Base-by-base conservation (phyloP, 345 rosid genomes). In the Geranium rotundifolium region DNA sequence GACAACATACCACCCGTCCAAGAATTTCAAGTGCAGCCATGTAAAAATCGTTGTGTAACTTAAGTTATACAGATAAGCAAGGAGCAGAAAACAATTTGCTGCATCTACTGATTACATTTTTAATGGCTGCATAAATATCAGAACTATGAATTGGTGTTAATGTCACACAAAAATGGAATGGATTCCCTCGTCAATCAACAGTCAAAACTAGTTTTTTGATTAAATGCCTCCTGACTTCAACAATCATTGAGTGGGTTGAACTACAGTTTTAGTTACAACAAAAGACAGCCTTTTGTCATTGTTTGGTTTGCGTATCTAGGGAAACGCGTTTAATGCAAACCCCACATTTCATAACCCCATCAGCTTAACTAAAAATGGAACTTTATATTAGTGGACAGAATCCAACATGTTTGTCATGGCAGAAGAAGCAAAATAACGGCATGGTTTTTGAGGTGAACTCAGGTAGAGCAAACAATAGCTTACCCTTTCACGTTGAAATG, bases 401-500 rank as follows among this genome's bases (percentile, higher is more conserved):
- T 52, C 18, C 5, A 7, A 52, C 12, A 52, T 52, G 56, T 17
- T 52, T 4, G 12, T 14, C 63, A 59, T 37, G 52, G 41, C 62
- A 60, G 39, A 31, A 54, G 37, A 60, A 56, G 60, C 58, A 63
- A 50, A 59, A 34, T 10, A 31, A 54, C 19, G 68, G 59, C 60
- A 6, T 57, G 46, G 55, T 29, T 15, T 15, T 54, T 52, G 56
- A 67, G 58, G 62, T 65, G 59, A 31, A 41, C 9, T 4, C 19
- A 41, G 54, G 20, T 1, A 55, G 17, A 54, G 61, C 5, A 67
- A 5, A 68, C 31, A 68, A 68, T 19, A 64, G 62, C 91, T 82
- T 78, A 91, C 98, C 78, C 92, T 87, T 79, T 81, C 85, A 63
- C 69, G 80, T 41, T 85, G 92, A 80, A 84, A 86, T 65, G 78